These are phyloP conservation scores for Alnus glutinosa DNA, from an alignment of 306 rosid genomes.

Conservation along the genomic window DNA sequence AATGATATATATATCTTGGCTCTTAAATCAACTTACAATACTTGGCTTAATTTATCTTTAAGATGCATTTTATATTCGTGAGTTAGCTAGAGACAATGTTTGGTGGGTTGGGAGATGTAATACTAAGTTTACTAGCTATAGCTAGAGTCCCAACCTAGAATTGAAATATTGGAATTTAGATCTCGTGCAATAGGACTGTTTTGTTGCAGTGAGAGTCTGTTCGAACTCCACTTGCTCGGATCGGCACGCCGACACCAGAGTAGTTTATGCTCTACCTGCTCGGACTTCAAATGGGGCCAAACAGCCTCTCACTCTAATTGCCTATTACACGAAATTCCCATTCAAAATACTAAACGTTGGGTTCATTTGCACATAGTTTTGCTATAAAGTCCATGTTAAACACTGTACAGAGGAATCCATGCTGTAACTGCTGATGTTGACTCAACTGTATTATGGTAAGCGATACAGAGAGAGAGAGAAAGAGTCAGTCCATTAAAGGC, in stretches of 20 bases:
- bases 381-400: slow-evolving; percentile 4
- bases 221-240: too few species aligned
- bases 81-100: too few species aligned
- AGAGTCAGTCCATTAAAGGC: slow-evolving; percentile 32
- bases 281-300: too few species aligned
- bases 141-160: background rate
- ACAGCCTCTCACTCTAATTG: too few species aligned
- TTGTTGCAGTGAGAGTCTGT: too few species aligned
- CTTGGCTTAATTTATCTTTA: background rate
- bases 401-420: slow-evolving; percentile 32
- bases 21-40: background rate
- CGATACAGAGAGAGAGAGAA: slow-evolving; percentile 39
- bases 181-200: too few species aligned
- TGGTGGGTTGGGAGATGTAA: too few species aligned
- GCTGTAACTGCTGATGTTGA: slow-evolving; percentile 52
- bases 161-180: background rate
- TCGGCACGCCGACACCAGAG: too few species aligned
- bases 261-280: too few species aligned
- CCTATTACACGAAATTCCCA: too few species aligned
- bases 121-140: too few species aligned
- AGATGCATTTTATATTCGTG: too few species aligned
- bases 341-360: background rate
- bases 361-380: slow-evolving; percentile 6
- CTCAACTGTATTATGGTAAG: slow-evolving; percentile 43
- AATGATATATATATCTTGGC: background rate